Percentiles rank a stretch among this genome's conserved stretches.
phyloP scores from a whole-genome alignment of 2,329 filamentous ascomycete genomes.

The Elsinoe fawcettii region DNA sequence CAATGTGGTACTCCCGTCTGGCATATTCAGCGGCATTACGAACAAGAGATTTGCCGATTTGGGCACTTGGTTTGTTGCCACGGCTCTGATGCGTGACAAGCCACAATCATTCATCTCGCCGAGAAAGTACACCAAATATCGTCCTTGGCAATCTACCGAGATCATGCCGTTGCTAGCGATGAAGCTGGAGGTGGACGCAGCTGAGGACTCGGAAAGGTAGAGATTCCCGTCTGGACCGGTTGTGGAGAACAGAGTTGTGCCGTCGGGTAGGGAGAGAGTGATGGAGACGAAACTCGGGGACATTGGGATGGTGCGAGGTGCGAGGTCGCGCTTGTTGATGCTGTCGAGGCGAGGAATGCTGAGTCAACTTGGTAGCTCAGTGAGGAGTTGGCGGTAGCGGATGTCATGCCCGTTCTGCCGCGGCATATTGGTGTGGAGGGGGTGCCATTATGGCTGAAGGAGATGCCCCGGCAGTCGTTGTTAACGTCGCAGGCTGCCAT shows the following conservation, averaged over 20 bases:
- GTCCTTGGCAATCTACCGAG: background rate
- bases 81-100: background rate
- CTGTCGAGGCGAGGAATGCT: background rate
- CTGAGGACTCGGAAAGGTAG: background rate
- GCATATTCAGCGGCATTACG: background rate
- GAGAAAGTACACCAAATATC: background rate
- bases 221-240: background rate
- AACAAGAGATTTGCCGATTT: background rate
- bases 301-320: background rate
- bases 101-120: background rate
- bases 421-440: background rate
- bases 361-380: background rate
- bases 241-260: background rate
- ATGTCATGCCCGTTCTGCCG: background rate
- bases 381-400: constrained; percentile 1
- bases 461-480: background rate
- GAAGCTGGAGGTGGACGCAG: background rate
- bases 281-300: background rate
- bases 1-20: background rate
- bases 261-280: too few relatives aligned
- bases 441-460: background rate
- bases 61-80: background rate
- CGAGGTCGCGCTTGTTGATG: background rate
- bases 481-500: constrained; percentile 1
- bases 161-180: background rate